Evolutionary conservation across 106 monocot genomes (phyloP).

Genomic region (Dendrobium officinale): DNA sequence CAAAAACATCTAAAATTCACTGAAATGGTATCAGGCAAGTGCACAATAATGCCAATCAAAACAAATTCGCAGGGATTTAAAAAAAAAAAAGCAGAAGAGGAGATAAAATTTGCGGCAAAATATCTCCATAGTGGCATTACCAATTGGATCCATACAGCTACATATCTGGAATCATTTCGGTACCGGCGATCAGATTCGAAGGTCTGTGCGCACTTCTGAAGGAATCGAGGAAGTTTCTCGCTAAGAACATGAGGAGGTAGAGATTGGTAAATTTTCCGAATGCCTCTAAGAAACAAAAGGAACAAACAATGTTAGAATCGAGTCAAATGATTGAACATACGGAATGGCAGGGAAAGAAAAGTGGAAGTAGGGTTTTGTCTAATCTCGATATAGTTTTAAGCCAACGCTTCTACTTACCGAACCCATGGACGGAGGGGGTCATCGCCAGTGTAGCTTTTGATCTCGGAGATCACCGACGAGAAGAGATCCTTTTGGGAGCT

Average conservation of each 20-base stretch:
- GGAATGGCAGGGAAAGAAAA: background rate
- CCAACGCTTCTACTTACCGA: conserved; percentile 26
- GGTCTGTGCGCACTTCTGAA: conserved; percentile 84
- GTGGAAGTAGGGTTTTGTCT: background rate
- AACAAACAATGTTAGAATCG: background rate
- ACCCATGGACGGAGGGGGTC: conserved; percentile 94
- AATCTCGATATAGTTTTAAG: background rate
- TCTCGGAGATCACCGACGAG: conserved; percentile 59
- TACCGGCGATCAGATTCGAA: conserved; percentile 75
- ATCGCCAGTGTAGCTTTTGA: conserved; percentile 64
- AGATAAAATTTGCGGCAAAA: background rate
- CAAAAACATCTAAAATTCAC: background rate
- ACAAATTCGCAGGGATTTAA: background rate
- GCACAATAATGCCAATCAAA: background rate
- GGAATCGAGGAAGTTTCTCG: conserved; percentile 93
- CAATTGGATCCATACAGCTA: conserved; percentile 88
- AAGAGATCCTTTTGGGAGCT: conserved; percentile 45
- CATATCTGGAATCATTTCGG: conserved; percentile 62
- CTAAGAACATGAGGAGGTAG: conserved; percentile 35
- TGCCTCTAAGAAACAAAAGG: conserved; percentile 39
- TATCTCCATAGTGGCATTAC: conserved; percentile 22
- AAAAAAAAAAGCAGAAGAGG: background rate
- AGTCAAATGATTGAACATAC: background rate
- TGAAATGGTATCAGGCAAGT: background rate
- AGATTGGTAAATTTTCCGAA: conserved; percentile 47